Evolutionary conservation across 371 early-diverging fungal species (phyloP), one percentile per base, ranked within the genome.

Genomic region (Mortierella sp.): DNA sequence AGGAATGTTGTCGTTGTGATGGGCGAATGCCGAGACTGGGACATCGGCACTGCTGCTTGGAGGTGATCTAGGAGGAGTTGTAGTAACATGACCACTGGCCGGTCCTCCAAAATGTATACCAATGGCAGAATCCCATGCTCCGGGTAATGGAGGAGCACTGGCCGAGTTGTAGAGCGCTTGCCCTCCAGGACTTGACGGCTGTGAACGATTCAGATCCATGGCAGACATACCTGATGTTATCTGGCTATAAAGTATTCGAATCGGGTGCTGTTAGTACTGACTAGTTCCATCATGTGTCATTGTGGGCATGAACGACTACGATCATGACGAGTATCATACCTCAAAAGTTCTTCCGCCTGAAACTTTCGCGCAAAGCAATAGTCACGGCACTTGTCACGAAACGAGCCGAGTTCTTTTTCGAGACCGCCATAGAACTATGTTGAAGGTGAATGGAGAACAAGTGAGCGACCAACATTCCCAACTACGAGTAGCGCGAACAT

Each of bases 341-440:
- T 80, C 64, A 81, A 47, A 42, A 84, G 52, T 23, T 91, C 91
- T 45, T 85, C 69, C 9, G 91, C 87, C 54, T 94, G 93, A 63
- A 93, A 70, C 56, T 87, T 83, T 53, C 94, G 76, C 1, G 94
- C 88, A 54, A 90, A 65, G 10, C 85, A 85, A 80, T 86, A 93
- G 61, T 93, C 93, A 50, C 71, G 61, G 74, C 90, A 92, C 56
- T 84, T 86, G 43, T 85, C 82, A 52, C 79, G 81, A 51, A 92
- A 83, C 58, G 88, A 83, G 6, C 67, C 55, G 39, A 94, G 54
- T 14, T 86, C 88, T 38, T 85, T 81, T 24, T 87, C 87, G 58
- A 93, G 87, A 50, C 90, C 84, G 2, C 83, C 83, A 64, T 93
- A 93, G 74, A 94, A 94, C 87, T 89, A 73, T 10, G 27, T 39